A percentile compares a stretch with the other conserved stretches of the same genome.
phyloP scores from a whole-genome alignment of 306 rosid species.

The Prunus salicina region DNA sequence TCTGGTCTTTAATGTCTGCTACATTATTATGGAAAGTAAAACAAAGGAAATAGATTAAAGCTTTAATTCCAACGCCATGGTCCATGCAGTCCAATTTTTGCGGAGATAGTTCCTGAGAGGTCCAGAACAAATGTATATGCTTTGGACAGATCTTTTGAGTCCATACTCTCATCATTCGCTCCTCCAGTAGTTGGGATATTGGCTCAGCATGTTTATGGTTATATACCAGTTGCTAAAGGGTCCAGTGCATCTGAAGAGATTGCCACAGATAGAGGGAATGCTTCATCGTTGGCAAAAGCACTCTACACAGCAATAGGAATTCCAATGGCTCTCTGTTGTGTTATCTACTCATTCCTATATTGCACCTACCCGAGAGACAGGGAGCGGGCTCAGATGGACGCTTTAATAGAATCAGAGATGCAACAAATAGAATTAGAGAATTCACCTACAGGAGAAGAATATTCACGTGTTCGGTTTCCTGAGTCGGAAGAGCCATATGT shows the following conservation, averaged over 20 bases:
- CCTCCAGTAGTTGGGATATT: constrained; percentile 85
- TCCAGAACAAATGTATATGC: constrained; percentile 89
- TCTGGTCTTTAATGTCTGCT: background rate
- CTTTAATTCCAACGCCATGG: constrained; percentile 13
- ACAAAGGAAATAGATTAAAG: background rate
- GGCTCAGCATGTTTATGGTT: constrained; percentile 85
- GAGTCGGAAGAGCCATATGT: constrained; percentile 39
- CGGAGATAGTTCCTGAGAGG: constrained; percentile 95
- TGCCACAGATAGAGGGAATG: constrained; percentile 47
- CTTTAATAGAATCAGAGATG: constrained; percentile 54
- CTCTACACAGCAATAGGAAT: constrained; percentile 48
- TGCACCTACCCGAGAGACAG: constrained; percentile 56
- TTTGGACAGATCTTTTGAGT: constrained; percentile 80
- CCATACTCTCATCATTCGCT: constrained; percentile 82
- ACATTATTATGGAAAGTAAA: background rate
- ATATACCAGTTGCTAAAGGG: constrained; percentile 57
- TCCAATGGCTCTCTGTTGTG: constrained; percentile 59
- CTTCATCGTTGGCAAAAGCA: constrained; percentile 54
- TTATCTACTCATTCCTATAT: constrained; percentile 51
- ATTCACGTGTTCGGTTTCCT: constrained; percentile 12
- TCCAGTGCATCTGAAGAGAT: constrained; percentile 45
- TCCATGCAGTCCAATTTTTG: constrained; percentile 81
- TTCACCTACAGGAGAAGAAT: constrained; percentile 19
- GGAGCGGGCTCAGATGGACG: constrained; percentile 54
- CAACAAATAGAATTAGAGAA: constrained; percentile 30